Conservation (phyloP, 768 basidiomycete genomes). For the Tricholoma hemisulphureum region DNA sequence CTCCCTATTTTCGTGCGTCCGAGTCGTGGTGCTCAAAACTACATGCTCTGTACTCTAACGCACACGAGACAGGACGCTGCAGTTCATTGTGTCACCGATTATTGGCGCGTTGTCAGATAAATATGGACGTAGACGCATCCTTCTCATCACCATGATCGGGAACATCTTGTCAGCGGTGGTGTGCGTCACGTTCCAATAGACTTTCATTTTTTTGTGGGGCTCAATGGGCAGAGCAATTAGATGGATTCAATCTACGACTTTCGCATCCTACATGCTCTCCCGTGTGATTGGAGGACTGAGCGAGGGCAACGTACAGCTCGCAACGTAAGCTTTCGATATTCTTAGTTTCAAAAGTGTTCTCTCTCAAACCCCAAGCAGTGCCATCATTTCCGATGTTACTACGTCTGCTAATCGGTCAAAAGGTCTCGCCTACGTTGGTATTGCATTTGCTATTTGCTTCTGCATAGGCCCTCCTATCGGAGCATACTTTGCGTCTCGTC, state of each 20-base stretch:
- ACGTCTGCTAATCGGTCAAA: conserved; percentile 76
- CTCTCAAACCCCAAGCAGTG: conserved; percentile 44
- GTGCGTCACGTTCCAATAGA: conserved; percentile 41
- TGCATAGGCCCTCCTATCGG: conserved; percentile 91
- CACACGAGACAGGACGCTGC: conserved; percentile 61
- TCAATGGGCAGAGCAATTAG: conserved; percentile 36
- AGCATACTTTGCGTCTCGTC: conserved; percentile 91
- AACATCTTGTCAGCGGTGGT: conserved; percentile 89
- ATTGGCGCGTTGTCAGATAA: conserved; percentile 86
- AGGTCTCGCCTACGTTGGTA: conserved; percentile 88
- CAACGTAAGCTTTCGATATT: conserved; percentile 66
- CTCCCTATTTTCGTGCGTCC: conserved; percentile 87
- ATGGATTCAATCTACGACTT: conserved; percentile 89
- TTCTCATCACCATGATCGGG: conserved; percentile 87
- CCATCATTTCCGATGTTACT: conserved; percentile 91
- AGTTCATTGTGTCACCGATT: conserved; percentile 78
- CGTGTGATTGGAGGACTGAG: conserved; percentile 90
- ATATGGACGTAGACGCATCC: conserved; percentile 82
- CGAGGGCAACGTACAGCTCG: conserved; percentile 96
- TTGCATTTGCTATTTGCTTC: conserved; percentile 96
- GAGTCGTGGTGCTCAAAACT: conserved; percentile 8
- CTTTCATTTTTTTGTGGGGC: not conserved
- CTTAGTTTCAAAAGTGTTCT: not conserved
- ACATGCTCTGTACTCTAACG: conserved; percentile 27
- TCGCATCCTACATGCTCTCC: conserved; percentile 86